These are phyloP conservation scores for Aphanomyces stellatus DNA, from an alignment of 352 stramenopile genomes.

Conservation along the genomic window DNA sequence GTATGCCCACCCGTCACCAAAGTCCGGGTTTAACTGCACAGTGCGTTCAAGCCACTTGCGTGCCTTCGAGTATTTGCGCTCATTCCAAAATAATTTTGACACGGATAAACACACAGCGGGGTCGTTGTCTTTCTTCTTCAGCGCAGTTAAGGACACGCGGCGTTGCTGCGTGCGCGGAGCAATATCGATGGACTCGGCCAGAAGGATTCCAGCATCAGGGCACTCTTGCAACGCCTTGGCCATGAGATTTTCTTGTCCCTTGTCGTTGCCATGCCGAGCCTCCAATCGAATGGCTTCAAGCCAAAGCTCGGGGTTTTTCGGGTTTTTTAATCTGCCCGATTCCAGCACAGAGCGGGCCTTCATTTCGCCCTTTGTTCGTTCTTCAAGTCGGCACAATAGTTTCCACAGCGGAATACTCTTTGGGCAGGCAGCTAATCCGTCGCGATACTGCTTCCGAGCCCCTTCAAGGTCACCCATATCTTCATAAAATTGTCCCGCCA, in stretches of 20 bases:
- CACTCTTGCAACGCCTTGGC: constrained; percentile 97
- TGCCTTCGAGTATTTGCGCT: constrained; percentile 93
- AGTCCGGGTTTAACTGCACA: constrained; percentile 91
- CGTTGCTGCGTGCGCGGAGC: constrained; percentile 94
- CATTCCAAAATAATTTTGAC: constrained; percentile 93
- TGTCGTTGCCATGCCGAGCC: constrained; percentile 84
- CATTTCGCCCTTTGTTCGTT: constrained; percentile 81
- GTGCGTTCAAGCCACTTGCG: constrained; percentile 98
- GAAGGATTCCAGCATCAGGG: constrained; percentile 90
- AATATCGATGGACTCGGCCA: constrained; percentile 94
- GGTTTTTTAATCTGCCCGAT: constrained; percentile 92
- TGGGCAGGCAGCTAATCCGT: constrained; percentile 89
- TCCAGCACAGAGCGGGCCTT: constrained; percentile 97
- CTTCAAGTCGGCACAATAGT: constrained; percentile 90
- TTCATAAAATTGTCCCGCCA: constrained; percentile 93
- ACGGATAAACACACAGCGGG: constrained; percentile 94
- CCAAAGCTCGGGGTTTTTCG: constrained; percentile 92
- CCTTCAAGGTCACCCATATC: constrained; percentile 47
- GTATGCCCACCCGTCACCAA: constrained; percentile 95
- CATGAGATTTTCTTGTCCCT: constrained; percentile 94
- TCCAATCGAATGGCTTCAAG: constrained; percentile 94
- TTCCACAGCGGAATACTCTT: constrained; percentile 92
- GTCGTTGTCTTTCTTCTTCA: constrained; percentile 98
- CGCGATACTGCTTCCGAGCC: constrained; percentile 89
- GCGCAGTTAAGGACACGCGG: constrained; percentile 89